Conservation (phyloP, 176 grass and related monocot genomes). For the Oryza meyeriana region DNA sequence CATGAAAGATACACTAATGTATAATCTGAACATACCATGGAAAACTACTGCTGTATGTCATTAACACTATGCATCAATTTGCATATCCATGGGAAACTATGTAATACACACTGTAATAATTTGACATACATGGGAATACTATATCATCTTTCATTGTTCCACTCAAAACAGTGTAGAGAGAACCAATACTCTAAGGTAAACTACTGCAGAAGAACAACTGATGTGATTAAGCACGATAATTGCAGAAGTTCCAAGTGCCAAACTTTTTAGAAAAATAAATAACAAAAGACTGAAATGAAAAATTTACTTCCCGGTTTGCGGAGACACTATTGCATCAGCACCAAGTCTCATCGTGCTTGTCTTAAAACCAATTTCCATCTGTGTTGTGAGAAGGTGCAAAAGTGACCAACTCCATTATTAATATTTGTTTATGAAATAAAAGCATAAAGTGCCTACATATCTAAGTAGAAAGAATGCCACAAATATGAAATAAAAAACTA, state of each 20-base stretch:
- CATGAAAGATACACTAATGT: conserved; percentile 12
- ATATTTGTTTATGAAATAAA: background rate
- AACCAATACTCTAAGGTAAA: conserved; percentile 80
- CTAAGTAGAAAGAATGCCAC: background rate
- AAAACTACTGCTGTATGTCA: no score
- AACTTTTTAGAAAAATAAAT: conserved; percentile 20
- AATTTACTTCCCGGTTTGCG: conserved; percentile 57
- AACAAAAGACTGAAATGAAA: conserved; percentile 2
- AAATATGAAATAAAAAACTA: background rate
- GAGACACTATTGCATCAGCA: conserved; percentile 87
- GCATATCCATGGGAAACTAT: no score
- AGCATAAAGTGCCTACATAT: conserved; percentile 1
- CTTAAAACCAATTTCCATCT: conserved; percentile 99
- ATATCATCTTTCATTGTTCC: conserved; percentile 97
- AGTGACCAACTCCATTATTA: background rate
- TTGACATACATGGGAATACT: conserved; percentile 90
- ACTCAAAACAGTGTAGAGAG: conserved; percentile 92
- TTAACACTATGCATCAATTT: no score
- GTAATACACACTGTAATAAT: no score
- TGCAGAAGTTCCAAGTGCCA: background rate
- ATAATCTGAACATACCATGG: conserved; percentile 61
- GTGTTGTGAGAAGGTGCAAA: conserved; percentile 22
- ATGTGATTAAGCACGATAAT: conserved; percentile 3
- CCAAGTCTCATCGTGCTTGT: conserved; percentile 99
- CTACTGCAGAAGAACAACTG: conserved; percentile 46